Evolutionary conservation across 2,329 filamentous ascomycete species (phyloP).

Genomic region (Diaporthe sp.): DNA sequence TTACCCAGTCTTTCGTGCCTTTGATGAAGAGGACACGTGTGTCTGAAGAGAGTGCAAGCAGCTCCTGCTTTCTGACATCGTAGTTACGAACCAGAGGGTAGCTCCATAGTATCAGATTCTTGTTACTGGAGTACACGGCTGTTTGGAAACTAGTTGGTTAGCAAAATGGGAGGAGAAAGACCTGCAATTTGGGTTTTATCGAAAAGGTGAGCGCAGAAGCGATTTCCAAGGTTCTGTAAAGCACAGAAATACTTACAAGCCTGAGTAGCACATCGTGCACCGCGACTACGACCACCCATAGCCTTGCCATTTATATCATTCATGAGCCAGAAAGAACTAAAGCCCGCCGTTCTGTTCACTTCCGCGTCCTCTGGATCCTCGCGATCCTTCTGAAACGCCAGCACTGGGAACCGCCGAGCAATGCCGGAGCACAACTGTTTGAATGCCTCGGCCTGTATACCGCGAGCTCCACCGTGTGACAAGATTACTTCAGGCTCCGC

Average conservation of each 20-base stretch:
- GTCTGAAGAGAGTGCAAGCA: not conserved
- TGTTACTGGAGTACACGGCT: not conserved
- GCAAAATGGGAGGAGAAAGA: not conserved
- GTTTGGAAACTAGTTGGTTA: no score
- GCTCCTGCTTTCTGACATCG: not conserved
- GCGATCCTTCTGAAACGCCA: not conserved
- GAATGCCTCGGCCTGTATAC: not conserved
- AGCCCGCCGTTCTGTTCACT: not conserved
- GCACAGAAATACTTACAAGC: not conserved
- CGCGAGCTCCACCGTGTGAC: not conserved
- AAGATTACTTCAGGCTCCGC: not conserved
- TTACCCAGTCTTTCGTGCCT: not conserved
- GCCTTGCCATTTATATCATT: not conserved
- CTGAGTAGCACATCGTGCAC: not conserved
- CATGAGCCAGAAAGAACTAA: not conserved
- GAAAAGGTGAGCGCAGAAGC: not conserved
- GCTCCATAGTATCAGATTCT: constrained; percentile 3
- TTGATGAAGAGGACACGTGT: constrained; percentile 10
- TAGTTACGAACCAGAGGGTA: not conserved
- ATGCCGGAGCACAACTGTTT: not conserved
- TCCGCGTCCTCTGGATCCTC: not conserved
- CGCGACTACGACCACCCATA: constrained; percentile 9
- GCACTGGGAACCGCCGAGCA: not conserved
- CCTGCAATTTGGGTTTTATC: not conserved
- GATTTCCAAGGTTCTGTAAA: not conserved